Percentiles rank a stretch among this genome's conserved stretches.
Conservation (phyloP, 371 early-diverging fungal genomes). For the Nosema granulosis region DNA sequence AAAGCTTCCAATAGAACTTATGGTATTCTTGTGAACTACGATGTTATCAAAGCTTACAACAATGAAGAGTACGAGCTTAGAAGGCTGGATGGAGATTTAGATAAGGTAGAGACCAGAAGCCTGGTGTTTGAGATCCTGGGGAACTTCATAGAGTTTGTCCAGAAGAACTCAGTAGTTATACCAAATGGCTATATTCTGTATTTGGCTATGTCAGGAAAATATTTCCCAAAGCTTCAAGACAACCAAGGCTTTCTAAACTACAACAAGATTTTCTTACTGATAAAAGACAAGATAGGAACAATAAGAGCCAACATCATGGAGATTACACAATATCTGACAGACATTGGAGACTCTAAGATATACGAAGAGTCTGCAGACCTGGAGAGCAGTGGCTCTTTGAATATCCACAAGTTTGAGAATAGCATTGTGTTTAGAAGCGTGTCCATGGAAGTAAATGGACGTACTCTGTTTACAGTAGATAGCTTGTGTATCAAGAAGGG, state of each 20-base stretch:
- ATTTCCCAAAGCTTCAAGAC: conserved; percentile 2
- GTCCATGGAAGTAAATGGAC: not conserved
- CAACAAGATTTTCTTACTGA: conserved; percentile 21
- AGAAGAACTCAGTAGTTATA: conserved; percentile 25
- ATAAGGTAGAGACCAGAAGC: conserved; percentile 12
- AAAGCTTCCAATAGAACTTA: conserved; percentile 26
- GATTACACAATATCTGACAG: conserved; percentile 26
- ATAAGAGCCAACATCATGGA: conserved; percentile 10
- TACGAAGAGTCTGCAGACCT: not conserved
- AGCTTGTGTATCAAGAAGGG: conserved; percentile 66
- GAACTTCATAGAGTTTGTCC: conserved; percentile 21
- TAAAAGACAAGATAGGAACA: conserved; percentile 25
- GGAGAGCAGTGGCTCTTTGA: not conserved
- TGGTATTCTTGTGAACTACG: conserved; percentile 31
- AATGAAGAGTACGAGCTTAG: conserved; percentile 33
- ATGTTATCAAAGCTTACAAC: conserved; percentile 33
- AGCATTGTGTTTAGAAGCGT: conserved; percentile 5
- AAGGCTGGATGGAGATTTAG: not conserved
- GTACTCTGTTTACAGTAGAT: not conserved
- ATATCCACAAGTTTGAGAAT: conserved; percentile 6
- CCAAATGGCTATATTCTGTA: conserved; percentile 33
- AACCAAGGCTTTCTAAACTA: conserved; percentile 2
- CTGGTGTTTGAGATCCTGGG: conserved; percentile 3
- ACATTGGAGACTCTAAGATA: conserved; percentile 35
- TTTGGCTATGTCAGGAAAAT: conserved; percentile 11